Conservation (phyloP, 1,139 yeast genomes). For the Meyerozyma guilliermondii region DNA sequence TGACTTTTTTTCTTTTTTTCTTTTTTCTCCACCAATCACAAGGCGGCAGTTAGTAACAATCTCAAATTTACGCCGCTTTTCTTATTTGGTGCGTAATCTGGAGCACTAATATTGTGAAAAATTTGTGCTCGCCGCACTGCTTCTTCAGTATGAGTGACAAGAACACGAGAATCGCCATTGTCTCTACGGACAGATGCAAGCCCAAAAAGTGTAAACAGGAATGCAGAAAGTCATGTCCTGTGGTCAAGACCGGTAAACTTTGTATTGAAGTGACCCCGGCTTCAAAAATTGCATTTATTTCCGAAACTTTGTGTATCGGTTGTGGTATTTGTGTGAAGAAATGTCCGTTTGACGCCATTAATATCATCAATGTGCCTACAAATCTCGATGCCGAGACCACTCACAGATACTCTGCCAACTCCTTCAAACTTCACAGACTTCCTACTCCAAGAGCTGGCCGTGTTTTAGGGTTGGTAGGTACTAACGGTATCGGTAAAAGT, state of each 20-base stretch:
- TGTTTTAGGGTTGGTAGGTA: constrained; percentile 94
- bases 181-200: constrained; percentile 88
- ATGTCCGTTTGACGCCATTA: constrained; percentile 96
- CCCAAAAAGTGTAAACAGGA: constrained; percentile 98
- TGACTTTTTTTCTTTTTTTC: neutral
- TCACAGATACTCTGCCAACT: constrained; percentile 95
- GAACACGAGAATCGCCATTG: constrained; percentile 88
- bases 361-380: constrained; percentile 92
- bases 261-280: constrained; percentile 95
- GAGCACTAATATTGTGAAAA: constrained; percentile 4
- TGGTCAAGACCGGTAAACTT: constrained; percentile 92
- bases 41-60: constrained; percentile 10
- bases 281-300: constrained; percentile 88
- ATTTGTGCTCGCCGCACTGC: neutral
- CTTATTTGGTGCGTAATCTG: constrained; percentile 8
- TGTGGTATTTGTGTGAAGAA: constrained; percentile 99
- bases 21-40: constrained; percentile 8
- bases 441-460: constrained; percentile 99
- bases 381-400: constrained; percentile 89
- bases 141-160: constrained; percentile 45
- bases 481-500: constrained; percentile 98
- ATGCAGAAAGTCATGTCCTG: constrained; percentile 95
- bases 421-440: constrained; percentile 92
- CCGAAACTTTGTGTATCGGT: constrained; percentile 95
- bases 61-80: constrained; percentile 12